Percentiles rank a stretch among this genome's conserved stretches.
Conservation (phyloP, 2,329 filamentous ascomycete species). For the Remersonia thermophila region DNA sequence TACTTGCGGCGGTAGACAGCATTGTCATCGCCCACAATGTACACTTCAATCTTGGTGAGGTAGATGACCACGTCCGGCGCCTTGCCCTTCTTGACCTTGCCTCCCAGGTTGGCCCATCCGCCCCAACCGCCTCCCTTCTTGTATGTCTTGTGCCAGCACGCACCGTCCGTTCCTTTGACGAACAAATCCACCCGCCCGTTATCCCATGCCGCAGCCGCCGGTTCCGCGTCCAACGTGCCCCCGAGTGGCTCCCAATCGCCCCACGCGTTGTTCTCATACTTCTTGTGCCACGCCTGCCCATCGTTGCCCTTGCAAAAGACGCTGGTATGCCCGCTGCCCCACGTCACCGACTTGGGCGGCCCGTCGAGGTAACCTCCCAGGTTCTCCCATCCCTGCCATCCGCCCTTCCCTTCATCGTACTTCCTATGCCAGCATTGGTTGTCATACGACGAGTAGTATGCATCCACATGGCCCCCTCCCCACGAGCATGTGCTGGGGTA, state of each 20-base stretch:
- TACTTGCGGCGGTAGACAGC: constrained; percentile 13
- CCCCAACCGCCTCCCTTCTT: constrained; percentile 11
- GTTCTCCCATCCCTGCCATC: constrained; percentile 19
- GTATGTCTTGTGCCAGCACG: constrained; percentile 17
- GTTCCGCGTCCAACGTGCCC: constrained; percentile 11
- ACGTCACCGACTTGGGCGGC: constrained; percentile 17
- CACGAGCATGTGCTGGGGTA: constrained; percentile 19
- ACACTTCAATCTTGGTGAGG: constrained; percentile 15
- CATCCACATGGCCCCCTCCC: constrained; percentile 18
- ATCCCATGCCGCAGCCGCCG: constrained; percentile 14
- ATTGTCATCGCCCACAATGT: constrained; percentile 12
- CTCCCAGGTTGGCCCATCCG: constrained; percentile 15
- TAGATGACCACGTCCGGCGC: constrained; percentile 14
- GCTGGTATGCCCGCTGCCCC: constrained; percentile 16
- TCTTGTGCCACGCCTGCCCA: constrained; percentile 14
- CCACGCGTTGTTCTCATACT: constrained; percentile 11
- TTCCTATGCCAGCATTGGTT: constrained; percentile 18
- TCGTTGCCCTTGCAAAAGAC: constrained; percentile 18
- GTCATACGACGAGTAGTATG: constrained; percentile 21
- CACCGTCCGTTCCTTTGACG: constrained; percentile 15
- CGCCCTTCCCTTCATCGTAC: constrained; percentile 14
- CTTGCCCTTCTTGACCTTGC: constrained; percentile 9
- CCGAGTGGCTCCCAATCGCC: constrained; percentile 14
- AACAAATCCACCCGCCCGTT: constrained; percentile 10
- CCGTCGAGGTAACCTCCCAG: constrained; percentile 17